phyloP scores from a whole-genome alignment of 805 yeast genomes.

The Wickerhamomyces xylosicus region DNA sequence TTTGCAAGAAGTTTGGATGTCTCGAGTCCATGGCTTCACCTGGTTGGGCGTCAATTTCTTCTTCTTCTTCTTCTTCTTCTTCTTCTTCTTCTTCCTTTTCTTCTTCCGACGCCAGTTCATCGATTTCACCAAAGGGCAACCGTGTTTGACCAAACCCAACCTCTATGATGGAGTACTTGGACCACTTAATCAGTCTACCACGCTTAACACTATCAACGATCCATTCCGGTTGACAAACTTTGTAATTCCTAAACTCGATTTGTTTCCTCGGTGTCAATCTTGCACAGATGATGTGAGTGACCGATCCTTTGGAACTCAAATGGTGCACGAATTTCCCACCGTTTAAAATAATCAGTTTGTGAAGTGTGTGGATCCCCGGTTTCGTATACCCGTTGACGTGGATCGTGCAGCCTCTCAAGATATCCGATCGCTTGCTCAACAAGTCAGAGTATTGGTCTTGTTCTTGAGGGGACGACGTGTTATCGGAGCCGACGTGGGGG shows the following conservation, averaged over 20 bases:
- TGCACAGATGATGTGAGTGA: constrained; percentile 80
- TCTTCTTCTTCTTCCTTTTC: constrained; percentile 4
- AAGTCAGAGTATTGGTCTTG: not conserved
- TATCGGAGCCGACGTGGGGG: not conserved
- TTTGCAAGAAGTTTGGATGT: constrained; percentile 64
- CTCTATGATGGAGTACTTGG: constrained; percentile 43
- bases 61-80: constrained; percentile 1
- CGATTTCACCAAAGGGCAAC: constrained; percentile 17
- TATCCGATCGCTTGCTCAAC: constrained; percentile 6
- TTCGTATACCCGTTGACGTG: constrained; percentile 85
- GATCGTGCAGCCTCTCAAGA: constrained; percentile 56
- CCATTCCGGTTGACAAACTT: constrained; percentile 82
- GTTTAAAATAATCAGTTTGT: constrained; percentile 56
- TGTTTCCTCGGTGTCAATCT: constrained; percentile 68
- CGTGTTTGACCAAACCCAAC: constrained; percentile 45
- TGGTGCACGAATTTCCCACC: constrained; percentile 75
- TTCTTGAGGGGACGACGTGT: not conserved
- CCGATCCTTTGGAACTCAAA: constrained; percentile 58
- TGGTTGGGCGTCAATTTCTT: constrained; percentile 1
- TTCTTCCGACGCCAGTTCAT: not conserved
- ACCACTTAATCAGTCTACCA: constrained; percentile 54
- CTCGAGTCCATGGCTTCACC: constrained; percentile 40
- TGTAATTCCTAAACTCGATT: constrained; percentile 51
- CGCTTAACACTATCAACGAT: constrained; percentile 49
- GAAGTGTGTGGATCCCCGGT: constrained; percentile 70